These are phyloP conservation scores for slime mould (Dictyostelium discoideum) DNA, from an alignment of 78 protist genomes.

Conservation along the genomic window dicty_2.7 NC_007090.3:3339001-3339500, in stretches of 20 bases:
- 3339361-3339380: constrained; percentile 45
- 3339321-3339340: constrained; percentile 15
- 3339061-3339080: neutral
- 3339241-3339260: no score
- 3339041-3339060: neutral
- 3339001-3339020: constrained; percentile 17
- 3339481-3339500: constrained; percentile 18
- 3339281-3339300: neutral
- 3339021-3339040: neutral
- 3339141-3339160: neutral
- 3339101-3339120: neutral
- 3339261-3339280: neutral
- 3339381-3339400: neutral
- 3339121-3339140: neutral
- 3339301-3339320: constrained; percentile 18
- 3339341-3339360: constrained; percentile 6
- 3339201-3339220: neutral
- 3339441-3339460: constrained; percentile 36
- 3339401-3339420: neutral
- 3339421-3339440: neutral
- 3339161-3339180: constrained; percentile 14
- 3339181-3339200: neutral
- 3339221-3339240: no score
- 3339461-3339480: constrained; percentile 46
- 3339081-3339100: neutral